Base-by-base conservation (phyloP, 108 stramenopile genomes). In the Aureococcus anophagefferens region DNA sequence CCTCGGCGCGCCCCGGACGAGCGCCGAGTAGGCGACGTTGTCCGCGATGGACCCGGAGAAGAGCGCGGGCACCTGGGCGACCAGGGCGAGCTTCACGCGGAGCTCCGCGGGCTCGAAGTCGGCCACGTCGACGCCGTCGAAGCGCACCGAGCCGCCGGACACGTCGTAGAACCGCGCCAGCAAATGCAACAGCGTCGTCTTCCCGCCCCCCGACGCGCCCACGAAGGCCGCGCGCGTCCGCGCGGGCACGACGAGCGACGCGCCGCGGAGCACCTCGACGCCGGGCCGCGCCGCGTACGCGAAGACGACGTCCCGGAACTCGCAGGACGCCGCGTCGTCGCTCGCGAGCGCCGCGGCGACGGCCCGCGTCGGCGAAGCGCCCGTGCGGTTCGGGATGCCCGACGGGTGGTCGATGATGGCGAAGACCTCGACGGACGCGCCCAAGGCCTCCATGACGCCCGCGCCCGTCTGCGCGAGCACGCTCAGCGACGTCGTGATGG, bases 1-100 rank as follows among this genome's bases (percentile, higher is more conserved):
- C 72, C 75, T 64, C 17, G 77, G 77, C 32, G 68, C 67, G 30
- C 86, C 86, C n/a, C 82, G 80, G 72, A 72, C 71, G 21, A 85
- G 85, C 18, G 76, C 75, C 4, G 96, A 96, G 67, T 92, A 89
- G 13, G 75, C 68, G 66, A 99, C 96, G 70, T 99, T 99, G 40
- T 93, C 86, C 15, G 73, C 80, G 64, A 99, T 89, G 31, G 85
- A 85, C 28, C 90, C 89, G 11, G 87, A 86, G 74, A 99, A 99
- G 46, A 99, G 86, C 7, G 78, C 80, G 25, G 96, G 94, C 69
- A 96, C 95, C 76, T 99, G 96, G n/a, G 86, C 83, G 1, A 99
- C 98, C 32, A 91, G 85, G 17, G 95, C 98, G 51, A 97, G 1
- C 21, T 69, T 36, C 37, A n/a, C 0, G 13, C 46, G 46, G 29